phyloP scores from a whole-genome alignment of 192 early-diverging fungal species.

The Rhizophagus clarus region DNA sequence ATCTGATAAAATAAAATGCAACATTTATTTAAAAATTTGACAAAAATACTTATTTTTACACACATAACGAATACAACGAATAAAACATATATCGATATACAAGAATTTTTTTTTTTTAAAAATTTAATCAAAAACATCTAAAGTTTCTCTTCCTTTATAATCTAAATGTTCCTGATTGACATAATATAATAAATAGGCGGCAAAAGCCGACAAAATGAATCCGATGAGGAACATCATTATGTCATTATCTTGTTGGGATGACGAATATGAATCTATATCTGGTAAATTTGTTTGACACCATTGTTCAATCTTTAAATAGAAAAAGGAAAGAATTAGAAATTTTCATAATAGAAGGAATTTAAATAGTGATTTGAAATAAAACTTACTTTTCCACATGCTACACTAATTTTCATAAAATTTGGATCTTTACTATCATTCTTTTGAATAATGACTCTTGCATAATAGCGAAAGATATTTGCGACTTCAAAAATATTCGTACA shows the following conservation, averaged over 20 bases:
- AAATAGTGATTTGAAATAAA: background rate
- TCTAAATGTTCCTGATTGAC: no score
- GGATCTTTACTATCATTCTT: slow-evolving; percentile 59
- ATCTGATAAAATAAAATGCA: no score
- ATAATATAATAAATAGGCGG: slow-evolving; percentile 15
- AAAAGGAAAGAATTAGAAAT: background rate
- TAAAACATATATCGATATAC: no score
- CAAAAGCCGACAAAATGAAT: slow-evolving; percentile 1
- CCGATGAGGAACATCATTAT: background rate
- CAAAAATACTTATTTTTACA: no score
- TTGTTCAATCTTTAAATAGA: slow-evolving; percentile 8
- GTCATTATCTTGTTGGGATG: background rate
- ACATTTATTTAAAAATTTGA: no score
- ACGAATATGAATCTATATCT: background rate
- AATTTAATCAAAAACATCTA: no score
- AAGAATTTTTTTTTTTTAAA: no score
- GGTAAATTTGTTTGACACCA: slow-evolving; percentile 15
- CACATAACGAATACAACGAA: no score
- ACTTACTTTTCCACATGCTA: slow-evolving; percentile 1
- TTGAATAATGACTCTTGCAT: slow-evolving; percentile 51
- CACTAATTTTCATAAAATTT: slow-evolving; percentile 15
- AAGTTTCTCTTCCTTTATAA: no score
- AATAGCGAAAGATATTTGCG: slow-evolving; percentile 58
- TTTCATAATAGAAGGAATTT: background rate
- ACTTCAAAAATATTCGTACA: slow-evolving; percentile 58